Conservation (phyloP, 192 early-diverging fungal genomes). For the Coemansia sp. region DNA sequence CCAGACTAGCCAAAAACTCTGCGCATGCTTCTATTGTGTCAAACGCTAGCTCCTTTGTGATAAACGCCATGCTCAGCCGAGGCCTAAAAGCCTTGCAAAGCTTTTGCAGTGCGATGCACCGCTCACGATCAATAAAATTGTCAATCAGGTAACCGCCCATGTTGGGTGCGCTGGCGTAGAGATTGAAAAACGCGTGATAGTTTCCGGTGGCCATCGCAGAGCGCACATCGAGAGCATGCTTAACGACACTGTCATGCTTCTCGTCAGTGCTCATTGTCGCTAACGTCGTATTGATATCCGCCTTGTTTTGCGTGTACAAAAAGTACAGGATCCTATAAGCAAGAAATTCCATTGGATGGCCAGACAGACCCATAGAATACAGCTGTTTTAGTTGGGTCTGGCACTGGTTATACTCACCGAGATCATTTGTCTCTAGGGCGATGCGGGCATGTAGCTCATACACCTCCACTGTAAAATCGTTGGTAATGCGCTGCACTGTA, state of each 20-base stretch:
- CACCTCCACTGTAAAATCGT: constrained; percentile 89
- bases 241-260: constrained; percentile 63
- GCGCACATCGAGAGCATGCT: constrained; percentile 85
- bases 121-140: constrained; percentile 86
- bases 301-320: constrained; percentile 81
- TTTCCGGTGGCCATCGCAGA: constrained; percentile 77
- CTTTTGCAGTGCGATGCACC: constrained; percentile 70
- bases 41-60: constrained; percentile 73
- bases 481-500: constrained; percentile 92
- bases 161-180: constrained; percentile 78
- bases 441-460: constrained; percentile 96
- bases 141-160: constrained; percentile 92
- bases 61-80: constrained; percentile 38
- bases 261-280: constrained; percentile 67
- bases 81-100: constrained; percentile 75
- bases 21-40: constrained; percentile 39
- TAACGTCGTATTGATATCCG: constrained; percentile 82
- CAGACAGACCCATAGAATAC: constrained; percentile 70
- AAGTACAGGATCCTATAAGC: constrained; percentile 93
- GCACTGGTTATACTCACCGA: constrained; percentile 98
- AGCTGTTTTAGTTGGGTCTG: constrained; percentile 91
- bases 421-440: constrained; percentile 92
- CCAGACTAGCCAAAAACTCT: constrained; percentile 57
- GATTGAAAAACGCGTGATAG: constrained; percentile 80
- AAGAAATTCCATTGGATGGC: constrained; percentile 84